These are phyloP conservation scores for Globisporangium barbulae DNA, from an alignment of 352 stramenopile species.

Conservation along the genomic window DNA sequence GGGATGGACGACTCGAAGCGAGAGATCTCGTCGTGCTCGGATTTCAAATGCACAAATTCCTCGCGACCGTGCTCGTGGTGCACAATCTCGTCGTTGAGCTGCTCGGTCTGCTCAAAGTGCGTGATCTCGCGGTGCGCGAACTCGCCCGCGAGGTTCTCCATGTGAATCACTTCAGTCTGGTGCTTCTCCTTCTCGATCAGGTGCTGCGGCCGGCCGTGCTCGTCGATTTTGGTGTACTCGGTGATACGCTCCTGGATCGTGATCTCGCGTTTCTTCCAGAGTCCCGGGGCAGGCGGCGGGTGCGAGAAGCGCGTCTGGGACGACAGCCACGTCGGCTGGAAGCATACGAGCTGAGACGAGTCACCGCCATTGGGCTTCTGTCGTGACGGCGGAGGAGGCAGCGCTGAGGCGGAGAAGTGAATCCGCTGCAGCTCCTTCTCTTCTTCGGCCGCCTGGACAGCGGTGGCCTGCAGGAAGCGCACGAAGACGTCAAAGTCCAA, in stretches of 20 bases:
- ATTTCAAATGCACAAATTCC: constrained; percentile 85
- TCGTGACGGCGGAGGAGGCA: constrained; percentile 21
- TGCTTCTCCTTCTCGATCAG: constrained; percentile 84
- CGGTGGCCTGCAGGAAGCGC: constrained; percentile 59
- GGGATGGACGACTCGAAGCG: constrained; percentile 79
- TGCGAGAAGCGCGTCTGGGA: constrained; percentile 33
- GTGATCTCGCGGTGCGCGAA: constrained; percentile 84
- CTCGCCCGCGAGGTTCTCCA: constrained; percentile 74
- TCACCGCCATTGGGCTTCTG: neutral
- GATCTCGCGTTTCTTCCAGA: constrained; percentile 87
- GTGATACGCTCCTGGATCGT: constrained; percentile 86
- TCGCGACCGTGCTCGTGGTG: constrained; percentile 75
- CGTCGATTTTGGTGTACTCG: constrained; percentile 88
- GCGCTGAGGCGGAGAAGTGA: constrained; percentile 5
- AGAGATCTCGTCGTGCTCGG: constrained; percentile 77
- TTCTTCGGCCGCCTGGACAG: constrained; percentile 40
- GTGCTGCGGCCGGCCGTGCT: constrained; percentile 64
- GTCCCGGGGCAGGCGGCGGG: constrained; percentile 49
- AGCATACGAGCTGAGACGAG: constrained; percentile 34
- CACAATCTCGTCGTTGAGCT: constrained; percentile 81
- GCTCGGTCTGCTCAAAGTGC: constrained; percentile 82
- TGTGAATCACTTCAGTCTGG: constrained; percentile 83
- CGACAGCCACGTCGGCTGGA: constrained; percentile 38
- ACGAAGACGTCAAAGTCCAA: constrained; percentile 63
- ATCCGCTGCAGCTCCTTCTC: constrained; percentile 30